Evolutionary conservation across 2,329 filamentous ascomycete species (phyloP).

Genomic region (Beauveria brongniartii): DNA sequence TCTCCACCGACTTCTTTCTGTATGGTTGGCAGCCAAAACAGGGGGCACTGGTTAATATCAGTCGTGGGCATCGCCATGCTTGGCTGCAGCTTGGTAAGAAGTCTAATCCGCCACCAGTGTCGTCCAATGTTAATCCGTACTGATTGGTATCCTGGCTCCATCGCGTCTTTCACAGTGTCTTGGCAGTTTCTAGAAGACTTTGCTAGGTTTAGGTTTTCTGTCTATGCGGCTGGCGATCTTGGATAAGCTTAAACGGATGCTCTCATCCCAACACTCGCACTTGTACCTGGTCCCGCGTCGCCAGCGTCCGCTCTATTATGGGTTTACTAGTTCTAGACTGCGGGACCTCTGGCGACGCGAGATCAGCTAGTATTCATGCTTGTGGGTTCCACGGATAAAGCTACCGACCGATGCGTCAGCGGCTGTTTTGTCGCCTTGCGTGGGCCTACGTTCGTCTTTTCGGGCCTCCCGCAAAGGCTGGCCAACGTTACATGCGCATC

Average conservation of each 20-base stretch:
- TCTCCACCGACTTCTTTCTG: neutral
- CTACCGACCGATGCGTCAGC: neutral
- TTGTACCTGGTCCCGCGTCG: neutral
- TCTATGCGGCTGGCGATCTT: neutral
- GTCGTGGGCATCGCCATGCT: neutral
- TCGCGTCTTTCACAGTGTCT: neutral
- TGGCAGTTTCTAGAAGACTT: neutral
- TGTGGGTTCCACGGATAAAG: neutral
- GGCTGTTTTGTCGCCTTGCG: neutral
- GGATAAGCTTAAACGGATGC: neutral
- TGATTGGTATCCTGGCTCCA: too few species aligned
- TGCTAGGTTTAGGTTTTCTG: neutral
- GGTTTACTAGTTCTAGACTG: neutral
- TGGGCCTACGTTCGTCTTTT: neutral
- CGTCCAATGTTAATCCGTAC: neutral
- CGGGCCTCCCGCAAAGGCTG: neutral
- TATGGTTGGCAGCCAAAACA: neutral
- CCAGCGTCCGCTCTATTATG: neutral
- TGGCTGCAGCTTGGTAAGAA: neutral
- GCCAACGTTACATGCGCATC: neutral
- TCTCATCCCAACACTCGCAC: neutral
- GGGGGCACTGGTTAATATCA: neutral
- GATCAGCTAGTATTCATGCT: neutral
- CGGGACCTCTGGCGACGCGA: neutral
- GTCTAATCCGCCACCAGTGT: neutral